Percentiles rank a stretch among this genome's conserved stretches.
phyloP scores from a whole-genome alignment of 2,329 filamentous ascomycete species.

The Paradendryphiella salina region DNA sequence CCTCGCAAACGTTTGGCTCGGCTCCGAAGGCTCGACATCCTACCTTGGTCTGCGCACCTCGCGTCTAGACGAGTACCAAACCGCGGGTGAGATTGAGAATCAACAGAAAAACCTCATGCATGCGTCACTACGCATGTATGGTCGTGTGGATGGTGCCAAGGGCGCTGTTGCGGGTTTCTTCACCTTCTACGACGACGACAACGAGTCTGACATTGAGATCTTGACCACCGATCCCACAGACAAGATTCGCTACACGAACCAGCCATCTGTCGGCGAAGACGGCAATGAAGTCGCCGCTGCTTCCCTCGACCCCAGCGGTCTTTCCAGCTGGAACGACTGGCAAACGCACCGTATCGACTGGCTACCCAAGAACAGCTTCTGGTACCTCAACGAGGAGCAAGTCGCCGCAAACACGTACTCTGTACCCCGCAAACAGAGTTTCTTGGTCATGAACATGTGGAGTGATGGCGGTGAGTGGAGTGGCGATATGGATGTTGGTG shows the following conservation, averaged over 20 bases:
- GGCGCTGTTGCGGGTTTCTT: slow-evolving; percentile 62
- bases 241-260: slow-evolving; percentile 61
- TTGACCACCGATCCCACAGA: slow-evolving; percentile 52
- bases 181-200: slow-evolving; percentile 52
- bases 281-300: slow-evolving; percentile 54
- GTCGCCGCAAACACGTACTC: slow-evolving; percentile 60
- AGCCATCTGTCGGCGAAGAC: slow-evolving; percentile 56
- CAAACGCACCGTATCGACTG: slow-evolving; percentile 64
- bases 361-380: slow-evolving; percentile 57
- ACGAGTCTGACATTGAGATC: slow-evolving; percentile 60
- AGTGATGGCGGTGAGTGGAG: slow-evolving; percentile 64
- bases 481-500: slow-evolving; percentile 59
- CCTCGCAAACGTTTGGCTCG: slow-evolving; percentile 53
- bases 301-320: slow-evolving; percentile 55
- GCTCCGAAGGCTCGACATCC: slow-evolving; percentile 41
- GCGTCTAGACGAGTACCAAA: slow-evolving; percentile 50
- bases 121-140: slow-evolving; percentile 54
- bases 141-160: slow-evolving; percentile 50
- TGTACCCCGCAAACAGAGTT: slow-evolving; percentile 57
- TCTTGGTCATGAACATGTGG: slow-evolving; percentile 64
- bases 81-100: slow-evolving; percentile 55
- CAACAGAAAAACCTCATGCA: slow-evolving; percentile 51
- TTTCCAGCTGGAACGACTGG: slow-evolving; percentile 60
- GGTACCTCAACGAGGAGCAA: slow-evolving; percentile 59
- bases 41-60: slow-evolving; percentile 55